Conservation (phyloP, 352 stramenopile genomes). For the Phytophthora colocasiae region DNA sequence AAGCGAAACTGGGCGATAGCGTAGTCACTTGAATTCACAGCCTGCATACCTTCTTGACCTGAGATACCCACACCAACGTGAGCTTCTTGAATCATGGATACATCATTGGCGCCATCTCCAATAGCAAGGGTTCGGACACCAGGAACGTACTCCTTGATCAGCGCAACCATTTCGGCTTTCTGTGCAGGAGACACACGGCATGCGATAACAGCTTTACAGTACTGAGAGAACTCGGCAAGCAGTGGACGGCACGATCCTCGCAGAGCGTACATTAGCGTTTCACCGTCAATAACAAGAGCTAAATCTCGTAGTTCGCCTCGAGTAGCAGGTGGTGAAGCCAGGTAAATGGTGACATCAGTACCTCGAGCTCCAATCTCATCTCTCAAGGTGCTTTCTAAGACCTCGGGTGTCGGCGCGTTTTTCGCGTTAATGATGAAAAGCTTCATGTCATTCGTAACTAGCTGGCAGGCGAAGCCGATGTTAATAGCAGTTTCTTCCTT, state of each 20-base stretch:
- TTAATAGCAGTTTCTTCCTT: conserved; percentile 96
- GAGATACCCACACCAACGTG: conserved; percentile 93
- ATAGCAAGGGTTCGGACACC: conserved; percentile 88
- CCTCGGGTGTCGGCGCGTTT: conserved; percentile 52
- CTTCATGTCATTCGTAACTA: conserved; percentile 88
- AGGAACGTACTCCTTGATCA: conserved; percentile 82
- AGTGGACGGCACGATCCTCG: conserved; percentile 43
- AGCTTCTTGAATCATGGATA: conserved; percentile 95
- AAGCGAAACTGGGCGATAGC: conserved; percentile 94
- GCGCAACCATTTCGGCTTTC: conserved; percentile 85
- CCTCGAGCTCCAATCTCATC: conserved; percentile 52
- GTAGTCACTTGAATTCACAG: conserved; percentile 95
- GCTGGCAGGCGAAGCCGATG: conserved; percentile 91
- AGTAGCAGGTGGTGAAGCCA: conserved; percentile 47
- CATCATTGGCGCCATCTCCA: conserved; percentile 95
- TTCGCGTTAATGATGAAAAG: conserved; percentile 74
- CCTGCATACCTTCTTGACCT: conserved; percentile 93
- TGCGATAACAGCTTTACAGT: conserved; percentile 89
- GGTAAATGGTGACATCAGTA: conserved; percentile 55
- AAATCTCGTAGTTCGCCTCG: conserved; percentile 63
- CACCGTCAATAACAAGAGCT: conserved; percentile 83
- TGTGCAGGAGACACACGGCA: conserved; percentile 89
- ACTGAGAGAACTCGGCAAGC: conserved; percentile 76
- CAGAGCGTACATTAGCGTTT: conserved; percentile 72
- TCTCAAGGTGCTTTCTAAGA: conserved; percentile 57